phyloP scores from a whole-genome alignment of 2,329 filamentous ascomycete genomes.

The Pseudocercospora eumusae region DNA sequence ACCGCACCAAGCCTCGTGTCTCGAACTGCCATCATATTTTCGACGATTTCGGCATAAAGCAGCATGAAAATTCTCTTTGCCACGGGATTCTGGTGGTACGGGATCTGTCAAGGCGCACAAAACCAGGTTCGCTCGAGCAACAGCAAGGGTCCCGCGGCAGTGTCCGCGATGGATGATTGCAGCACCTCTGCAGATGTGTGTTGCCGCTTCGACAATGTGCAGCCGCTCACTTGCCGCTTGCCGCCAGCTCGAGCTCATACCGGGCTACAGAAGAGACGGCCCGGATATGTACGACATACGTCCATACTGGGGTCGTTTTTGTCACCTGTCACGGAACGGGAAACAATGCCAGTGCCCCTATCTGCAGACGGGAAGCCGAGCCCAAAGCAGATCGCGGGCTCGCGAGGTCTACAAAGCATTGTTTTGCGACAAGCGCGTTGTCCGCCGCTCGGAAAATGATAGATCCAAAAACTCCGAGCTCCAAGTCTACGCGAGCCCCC shows the following conservation, averaged over 20 bases:
- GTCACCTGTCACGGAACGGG: conserved; percentile 17
- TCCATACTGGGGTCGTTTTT: background rate
- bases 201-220: conserved; percentile 9
- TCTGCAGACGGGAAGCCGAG: conserved; percentile 4
- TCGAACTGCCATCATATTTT: background rate
- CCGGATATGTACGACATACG: conserved; percentile 8
- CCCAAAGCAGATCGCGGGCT: conserved; percentile 5
- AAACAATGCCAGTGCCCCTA: background rate
- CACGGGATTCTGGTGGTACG: conserved; percentile 4
- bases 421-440: conserved; percentile 12
- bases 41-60: background rate
- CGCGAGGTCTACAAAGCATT: conserved; percentile 21
- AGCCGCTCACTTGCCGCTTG: conserved; percentile 10
- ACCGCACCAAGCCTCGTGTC: background rate
- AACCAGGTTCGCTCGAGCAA: conserved; percentile 12
- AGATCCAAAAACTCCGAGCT: conserved; percentile 23
- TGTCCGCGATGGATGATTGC: conserved; percentile 9
- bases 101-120: conserved; percentile 7
- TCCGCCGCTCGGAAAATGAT: conserved; percentile 32
- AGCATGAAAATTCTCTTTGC: background rate
- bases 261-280: conserved; percentile 17
- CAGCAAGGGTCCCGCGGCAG: conserved; percentile 1
- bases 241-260: conserved; percentile 19
- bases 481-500: background rate
- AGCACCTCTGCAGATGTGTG: conserved; percentile 7